Percentiles rank a stretch among this genome's conserved stretches.
Conservation (phyloP, 139 green algal genomes). For the Tetradesmus lagerheimii region DNA sequence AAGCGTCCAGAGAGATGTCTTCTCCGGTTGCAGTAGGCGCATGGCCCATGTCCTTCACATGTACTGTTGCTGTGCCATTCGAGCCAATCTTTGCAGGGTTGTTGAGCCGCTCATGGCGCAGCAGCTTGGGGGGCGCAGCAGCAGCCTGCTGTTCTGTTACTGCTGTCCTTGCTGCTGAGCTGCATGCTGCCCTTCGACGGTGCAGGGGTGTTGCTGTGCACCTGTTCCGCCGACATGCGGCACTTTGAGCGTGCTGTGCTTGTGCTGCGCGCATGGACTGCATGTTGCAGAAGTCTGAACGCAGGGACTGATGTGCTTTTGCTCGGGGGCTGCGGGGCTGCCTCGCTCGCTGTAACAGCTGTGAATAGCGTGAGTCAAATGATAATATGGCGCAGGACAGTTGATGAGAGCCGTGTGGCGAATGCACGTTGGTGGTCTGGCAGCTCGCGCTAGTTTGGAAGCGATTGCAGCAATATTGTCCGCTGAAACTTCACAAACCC, state of each 20-base stretch:
- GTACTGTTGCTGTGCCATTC: background rate
- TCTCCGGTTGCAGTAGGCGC: slow-evolving; percentile 4
- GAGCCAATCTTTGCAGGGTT: slow-evolving; percentile 34
- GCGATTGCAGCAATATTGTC: background rate
- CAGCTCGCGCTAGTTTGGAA: background rate
- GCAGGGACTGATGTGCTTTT: background rate
- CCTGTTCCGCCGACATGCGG: no score
- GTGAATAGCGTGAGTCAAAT: no score
- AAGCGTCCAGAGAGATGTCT: slow-evolving; percentile 49
- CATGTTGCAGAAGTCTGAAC: background rate
- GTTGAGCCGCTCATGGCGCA: slow-evolving; percentile 12
- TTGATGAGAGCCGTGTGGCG: background rate
- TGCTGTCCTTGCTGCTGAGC: background rate
- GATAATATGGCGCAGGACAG: background rate
- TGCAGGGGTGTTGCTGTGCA: background rate
- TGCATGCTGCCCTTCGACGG: background rate
- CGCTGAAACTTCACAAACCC: background rate
- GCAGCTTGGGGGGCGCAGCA: background rate
- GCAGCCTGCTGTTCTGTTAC: background rate
- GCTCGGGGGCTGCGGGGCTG: background rate
- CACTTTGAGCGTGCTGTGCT: background rate
- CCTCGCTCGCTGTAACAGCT: background rate
- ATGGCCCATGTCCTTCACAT: slow-evolving; percentile 33
- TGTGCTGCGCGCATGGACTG: background rate
- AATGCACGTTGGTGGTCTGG: slow-evolving; percentile 1